phyloP scores from a whole-genome alignment of 345 rosid genomes.

The Brassica rapa region DNA sequence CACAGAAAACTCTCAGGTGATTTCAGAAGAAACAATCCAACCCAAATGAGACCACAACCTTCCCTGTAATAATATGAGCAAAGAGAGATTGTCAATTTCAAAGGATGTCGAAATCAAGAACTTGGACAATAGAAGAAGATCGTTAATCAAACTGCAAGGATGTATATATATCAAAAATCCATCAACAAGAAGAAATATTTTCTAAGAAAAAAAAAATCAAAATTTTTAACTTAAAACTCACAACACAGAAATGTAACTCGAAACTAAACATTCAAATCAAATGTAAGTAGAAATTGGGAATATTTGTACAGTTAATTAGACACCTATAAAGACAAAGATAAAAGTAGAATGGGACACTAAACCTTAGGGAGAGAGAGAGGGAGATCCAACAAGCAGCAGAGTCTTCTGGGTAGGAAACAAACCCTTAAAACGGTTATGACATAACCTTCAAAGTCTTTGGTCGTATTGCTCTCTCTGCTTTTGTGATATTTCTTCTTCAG shows the following conservation, averaged over 20 bases:
- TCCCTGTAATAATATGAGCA: background rate
- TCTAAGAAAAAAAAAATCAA: background rate
- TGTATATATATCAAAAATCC: background rate
- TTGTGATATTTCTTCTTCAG: conserved; percentile 14
- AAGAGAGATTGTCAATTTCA: background rate
- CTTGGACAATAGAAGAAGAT: conserved; percentile 6
- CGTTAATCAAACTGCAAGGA: background rate
- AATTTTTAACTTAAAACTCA: conserved; percentile 16
- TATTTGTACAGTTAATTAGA: background rate
- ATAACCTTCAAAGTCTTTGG: conserved; percentile 14
- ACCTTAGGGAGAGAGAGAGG: conserved; percentile 3
- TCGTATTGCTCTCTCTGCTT: conserved; percentile 2
- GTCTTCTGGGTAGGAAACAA: background rate
- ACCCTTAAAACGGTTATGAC: background rate
- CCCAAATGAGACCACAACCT: conserved; percentile 6
- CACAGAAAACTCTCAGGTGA: conserved; percentile 6
- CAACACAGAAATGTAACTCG: background rate
- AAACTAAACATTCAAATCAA: background rate
- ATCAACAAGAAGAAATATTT: background rate
- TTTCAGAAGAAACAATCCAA: conserved; percentile 3
- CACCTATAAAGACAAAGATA: background rate
- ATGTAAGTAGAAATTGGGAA: background rate
- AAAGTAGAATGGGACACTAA: background rate
- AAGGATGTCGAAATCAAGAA: conserved; percentile 5
- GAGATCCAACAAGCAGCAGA: conserved; percentile 5